Evolutionary conservation across 2,329 filamentous ascomycete species (phyloP).

Genomic region (Beauveria medogensis): DNA sequence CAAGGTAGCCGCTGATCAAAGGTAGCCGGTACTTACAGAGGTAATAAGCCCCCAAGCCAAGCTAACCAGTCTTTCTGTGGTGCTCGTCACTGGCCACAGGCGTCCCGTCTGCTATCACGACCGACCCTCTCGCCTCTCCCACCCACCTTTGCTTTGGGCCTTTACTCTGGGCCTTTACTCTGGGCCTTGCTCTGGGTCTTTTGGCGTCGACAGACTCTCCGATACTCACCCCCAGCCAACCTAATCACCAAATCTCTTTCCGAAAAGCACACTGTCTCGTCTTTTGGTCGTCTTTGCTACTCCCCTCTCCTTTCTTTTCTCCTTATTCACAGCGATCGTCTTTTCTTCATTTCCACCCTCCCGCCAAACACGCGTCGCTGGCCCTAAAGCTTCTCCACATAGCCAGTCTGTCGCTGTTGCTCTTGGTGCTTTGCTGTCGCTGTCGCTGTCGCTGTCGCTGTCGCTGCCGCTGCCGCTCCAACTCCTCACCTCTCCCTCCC

Average conservation of each 20-base stretch:
- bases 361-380: background rate
- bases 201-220: background rate
- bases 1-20: background rate
- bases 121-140: background rate
- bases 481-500: slow-evolving; percentile 10
- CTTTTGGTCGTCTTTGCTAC: background rate
- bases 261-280: background rate
- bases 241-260: slow-evolving; percentile 7
- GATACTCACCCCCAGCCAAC: background rate
- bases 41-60: background rate
- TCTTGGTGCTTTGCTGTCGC: background rate
- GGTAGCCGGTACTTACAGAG: background rate
- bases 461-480: slow-evolving; percentile 2
- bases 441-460: background rate
- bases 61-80: too few species aligned
- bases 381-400: background rate
- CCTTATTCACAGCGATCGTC: background rate
- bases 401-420: background rate
- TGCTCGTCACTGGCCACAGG: background rate
- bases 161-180: background rate
- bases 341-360: background rate
- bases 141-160: background rate
- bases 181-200: background rate
- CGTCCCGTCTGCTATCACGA: background rate
- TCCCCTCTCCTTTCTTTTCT: background rate